phyloP scores from a whole-genome alignment of 208 protist species.

The Trichomonas vaginalis region DNA sequence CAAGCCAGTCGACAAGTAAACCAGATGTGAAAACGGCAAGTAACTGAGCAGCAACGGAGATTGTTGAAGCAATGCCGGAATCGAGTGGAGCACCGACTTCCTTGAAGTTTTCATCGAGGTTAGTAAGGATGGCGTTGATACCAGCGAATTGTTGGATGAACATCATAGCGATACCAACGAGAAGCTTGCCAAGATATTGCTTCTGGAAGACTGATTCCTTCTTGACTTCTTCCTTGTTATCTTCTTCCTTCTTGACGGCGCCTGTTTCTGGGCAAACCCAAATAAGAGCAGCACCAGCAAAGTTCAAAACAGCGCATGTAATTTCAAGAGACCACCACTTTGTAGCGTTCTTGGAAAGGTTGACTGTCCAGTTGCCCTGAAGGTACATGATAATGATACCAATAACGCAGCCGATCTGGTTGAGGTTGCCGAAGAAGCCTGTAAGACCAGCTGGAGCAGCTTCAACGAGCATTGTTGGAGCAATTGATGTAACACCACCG shows the following conservation, averaged over 20 bases:
- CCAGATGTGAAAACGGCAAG: not conserved
- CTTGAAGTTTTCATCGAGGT: not conserved
- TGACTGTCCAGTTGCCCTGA: not conserved
- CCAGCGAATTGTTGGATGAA: slow-evolving; percentile 22
- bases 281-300: not conserved
- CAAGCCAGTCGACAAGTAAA: not conserved
- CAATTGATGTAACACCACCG: not conserved
- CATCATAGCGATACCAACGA: slow-evolving; percentile 2
- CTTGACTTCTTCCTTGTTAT: not conserved
- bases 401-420: not conserved
- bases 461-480: not conserved
- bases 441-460: not conserved
- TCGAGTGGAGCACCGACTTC: not conserved
- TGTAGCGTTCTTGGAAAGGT: not conserved
- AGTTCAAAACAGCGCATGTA: not conserved
- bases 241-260: not conserved
- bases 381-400: not conserved
- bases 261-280: not conserved
- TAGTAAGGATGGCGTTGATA: slow-evolving; percentile 18
- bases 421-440: not conserved
- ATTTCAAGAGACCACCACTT: not conserved
- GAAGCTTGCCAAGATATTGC: not conserved
- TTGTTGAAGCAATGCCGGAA: not conserved
- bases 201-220: not conserved
- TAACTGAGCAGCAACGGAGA: not conserved